A percentile compares a stretch with the other conserved stretches of the same genome.
These are phyloP conservation scores for Leptographium wingfieldii DNA, from an alignment of 2,329 filamentous ascomycete species.

Conservation along the genomic window DNA sequence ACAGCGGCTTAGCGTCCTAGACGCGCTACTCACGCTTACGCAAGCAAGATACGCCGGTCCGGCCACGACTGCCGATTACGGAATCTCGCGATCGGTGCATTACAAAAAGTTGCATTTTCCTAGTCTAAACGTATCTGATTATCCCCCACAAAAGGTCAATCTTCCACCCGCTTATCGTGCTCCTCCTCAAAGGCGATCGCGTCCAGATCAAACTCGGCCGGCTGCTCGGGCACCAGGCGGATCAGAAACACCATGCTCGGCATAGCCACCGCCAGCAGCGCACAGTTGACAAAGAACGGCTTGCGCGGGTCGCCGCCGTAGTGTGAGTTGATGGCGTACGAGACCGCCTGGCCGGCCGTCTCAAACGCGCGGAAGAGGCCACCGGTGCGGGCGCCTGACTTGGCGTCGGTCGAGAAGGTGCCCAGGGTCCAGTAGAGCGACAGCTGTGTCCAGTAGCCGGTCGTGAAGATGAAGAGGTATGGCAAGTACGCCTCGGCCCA, in stretches of 20 bases:
- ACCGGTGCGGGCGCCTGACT: not conserved
- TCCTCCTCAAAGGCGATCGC: not conserved
- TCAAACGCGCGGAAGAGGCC: slow-evolving; percentile 3
- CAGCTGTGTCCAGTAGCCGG: slow-evolving; percentile 1
- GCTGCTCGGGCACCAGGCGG: slow-evolving; percentile 1
- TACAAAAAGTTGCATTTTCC: too few relatives aligned
- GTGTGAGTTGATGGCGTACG: slow-evolving; percentile 3
- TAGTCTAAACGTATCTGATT: too few relatives aligned
- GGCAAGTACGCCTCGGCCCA: slow-evolving; percentile 2
- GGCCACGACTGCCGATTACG: too few relatives aligned
- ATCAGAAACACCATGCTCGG: not conserved
- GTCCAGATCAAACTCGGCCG: slow-evolving; percentile 1
- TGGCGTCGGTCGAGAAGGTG: not conserved
- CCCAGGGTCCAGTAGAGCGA: slow-evolving; percentile 4
- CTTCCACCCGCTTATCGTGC: not conserved
- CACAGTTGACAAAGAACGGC: slow-evolving; percentile 1
- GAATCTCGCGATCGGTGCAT: too few relatives aligned
- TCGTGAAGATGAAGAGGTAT: not conserved
- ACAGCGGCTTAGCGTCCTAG: too few relatives aligned
- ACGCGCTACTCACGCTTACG: too few relatives aligned
- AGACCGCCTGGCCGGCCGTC: slow-evolving; percentile 3
- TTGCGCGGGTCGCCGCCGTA: slow-evolving; percentile 1
- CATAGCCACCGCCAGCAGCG: not conserved
- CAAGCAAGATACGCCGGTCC: too few relatives aligned
- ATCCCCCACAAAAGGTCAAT: not conserved